Conservation (phyloP, 345 rosid species). For the Arabis hirsuta region DNA sequence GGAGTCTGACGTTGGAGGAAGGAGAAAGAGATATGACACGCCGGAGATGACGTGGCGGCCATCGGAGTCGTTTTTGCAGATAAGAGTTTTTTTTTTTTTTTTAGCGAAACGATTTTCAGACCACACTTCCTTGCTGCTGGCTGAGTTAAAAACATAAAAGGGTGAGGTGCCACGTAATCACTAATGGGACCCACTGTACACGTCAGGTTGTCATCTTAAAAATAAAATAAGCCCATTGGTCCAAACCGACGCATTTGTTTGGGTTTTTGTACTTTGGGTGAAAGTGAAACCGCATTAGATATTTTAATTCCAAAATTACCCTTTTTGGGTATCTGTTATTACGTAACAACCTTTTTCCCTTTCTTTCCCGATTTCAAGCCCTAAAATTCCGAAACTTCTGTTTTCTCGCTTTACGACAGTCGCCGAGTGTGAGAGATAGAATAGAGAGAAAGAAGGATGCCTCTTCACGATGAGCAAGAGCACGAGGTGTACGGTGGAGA, state of each 20-base stretch:
- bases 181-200: neutral
- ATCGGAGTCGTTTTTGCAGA: constrained; percentile 30
- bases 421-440: constrained; percentile 33
- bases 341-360: constrained; percentile 13
- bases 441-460: constrained; percentile 42
- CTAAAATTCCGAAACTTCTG: constrained; percentile 33
- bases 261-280: constrained; percentile 16
- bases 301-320: constrained; percentile 4
- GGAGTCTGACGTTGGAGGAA: constrained; percentile 36
- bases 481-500: constrained; percentile 92
- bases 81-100: neutral
- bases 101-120: constrained; percentile 16
- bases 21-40: constrained; percentile 42
- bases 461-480: constrained; percentile 71
- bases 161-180: constrained; percentile 25
- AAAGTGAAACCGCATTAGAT: neutral
- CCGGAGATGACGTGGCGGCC: constrained; percentile 49
- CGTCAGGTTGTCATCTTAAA: neutral
- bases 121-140: neutral
- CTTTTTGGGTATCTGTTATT: neutral
- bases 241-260: neutral
- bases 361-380: constrained; percentile 39
- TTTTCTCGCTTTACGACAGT: constrained; percentile 33
- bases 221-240: constrained; percentile 7
- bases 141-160: neutral